Evolutionary conservation across 2,329 filamentous ascomycete genomes (phyloP).

Genomic region (Calonectria naviculata): DNA sequence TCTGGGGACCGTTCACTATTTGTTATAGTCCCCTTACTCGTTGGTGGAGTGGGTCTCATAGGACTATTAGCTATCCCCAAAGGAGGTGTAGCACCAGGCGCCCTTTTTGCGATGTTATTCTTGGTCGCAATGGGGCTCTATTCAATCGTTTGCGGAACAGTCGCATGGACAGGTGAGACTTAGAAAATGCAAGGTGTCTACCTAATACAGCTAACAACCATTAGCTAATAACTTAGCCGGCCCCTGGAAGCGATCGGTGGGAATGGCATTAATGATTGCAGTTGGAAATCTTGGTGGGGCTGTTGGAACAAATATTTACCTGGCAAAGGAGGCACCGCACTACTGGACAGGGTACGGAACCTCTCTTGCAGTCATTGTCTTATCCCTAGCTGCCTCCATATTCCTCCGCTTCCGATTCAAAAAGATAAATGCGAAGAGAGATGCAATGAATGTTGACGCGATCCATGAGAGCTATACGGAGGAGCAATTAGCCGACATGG

Average conservation of each 20-base stretch:
- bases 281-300: neutral
- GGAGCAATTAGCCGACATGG: neutral
- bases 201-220: neutral
- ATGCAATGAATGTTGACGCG: neutral
- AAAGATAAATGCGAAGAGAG: neutral
- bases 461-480: neutral
- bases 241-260: neutral
- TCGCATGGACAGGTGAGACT: neutral
- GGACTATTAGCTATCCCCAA: neutral
- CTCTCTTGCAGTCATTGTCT: neutral
- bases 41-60: neutral
- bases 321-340: neutral
- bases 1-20: neutral
- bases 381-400: neutral
- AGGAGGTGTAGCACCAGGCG: neutral
- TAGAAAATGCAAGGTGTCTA: too few relatives aligned
- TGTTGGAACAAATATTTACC: neutral
- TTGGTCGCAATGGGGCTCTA: neutral
- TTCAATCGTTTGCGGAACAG: neutral
- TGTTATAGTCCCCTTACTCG: neutral
- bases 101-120: neutral
- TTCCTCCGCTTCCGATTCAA: neutral
- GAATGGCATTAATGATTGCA: slow-evolving; percentile 3
- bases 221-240: neutral
- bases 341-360: neutral